Percentiles rank a stretch among this genome's conserved stretches.
These are phyloP conservation scores for Ustilago trichophora DNA, from an alignment of 1,284 basidiomycete genomes.

Conservation along the genomic window DNA sequence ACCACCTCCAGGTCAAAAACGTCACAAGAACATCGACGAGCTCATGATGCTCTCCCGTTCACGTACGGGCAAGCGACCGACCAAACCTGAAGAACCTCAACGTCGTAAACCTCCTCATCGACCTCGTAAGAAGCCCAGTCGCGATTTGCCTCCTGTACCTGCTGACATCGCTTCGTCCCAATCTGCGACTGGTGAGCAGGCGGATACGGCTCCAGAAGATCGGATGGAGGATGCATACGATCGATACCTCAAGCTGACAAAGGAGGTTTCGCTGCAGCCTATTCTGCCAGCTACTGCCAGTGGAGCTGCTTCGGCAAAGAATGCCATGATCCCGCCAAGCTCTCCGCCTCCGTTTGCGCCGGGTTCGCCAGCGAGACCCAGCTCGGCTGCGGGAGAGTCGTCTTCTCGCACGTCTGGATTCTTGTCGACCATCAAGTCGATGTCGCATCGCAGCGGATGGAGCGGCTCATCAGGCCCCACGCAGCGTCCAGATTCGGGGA, in stretches of 20 bases:
- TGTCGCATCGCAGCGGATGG: slow-evolving; percentile 41
- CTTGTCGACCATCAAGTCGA: slow-evolving; percentile 57
- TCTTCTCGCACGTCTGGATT: slow-evolving; percentile 48
- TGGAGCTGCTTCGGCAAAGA: slow-evolving; percentile 7
- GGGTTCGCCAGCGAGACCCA: slow-evolving; percentile 18
- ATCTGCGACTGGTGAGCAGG: background rate
- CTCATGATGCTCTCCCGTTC: slow-evolving; percentile 42
- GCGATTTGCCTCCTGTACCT: slow-evolving; percentile 45
- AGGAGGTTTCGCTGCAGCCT: slow-evolving; percentile 45
- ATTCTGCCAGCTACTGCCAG: slow-evolving; percentile 29
- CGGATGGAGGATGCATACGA: slow-evolving; percentile 86
- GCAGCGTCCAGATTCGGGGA: slow-evolving; percentile 10
- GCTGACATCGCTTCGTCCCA: background rate
- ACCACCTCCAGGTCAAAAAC: slow-evolving; percentile 38
- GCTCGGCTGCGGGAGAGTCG: slow-evolving; percentile 19
- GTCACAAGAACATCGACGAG: slow-evolving; percentile 43
- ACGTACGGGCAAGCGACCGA: slow-evolving; percentile 26
- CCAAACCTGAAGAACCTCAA: slow-evolving; percentile 45
- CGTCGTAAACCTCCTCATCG: slow-evolving; percentile 37
- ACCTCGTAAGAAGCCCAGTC: slow-evolving; percentile 28
- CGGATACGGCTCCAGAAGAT: slow-evolving; percentile 55
- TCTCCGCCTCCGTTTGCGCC: slow-evolving; percentile 17
- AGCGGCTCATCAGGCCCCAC: slow-evolving; percentile 5
- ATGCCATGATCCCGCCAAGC: slow-evolving; percentile 4
- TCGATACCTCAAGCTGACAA: slow-evolving; percentile 73